Conservation (phyloP, 805 yeast genomes). For the Candida cerambycidarum region DNA sequence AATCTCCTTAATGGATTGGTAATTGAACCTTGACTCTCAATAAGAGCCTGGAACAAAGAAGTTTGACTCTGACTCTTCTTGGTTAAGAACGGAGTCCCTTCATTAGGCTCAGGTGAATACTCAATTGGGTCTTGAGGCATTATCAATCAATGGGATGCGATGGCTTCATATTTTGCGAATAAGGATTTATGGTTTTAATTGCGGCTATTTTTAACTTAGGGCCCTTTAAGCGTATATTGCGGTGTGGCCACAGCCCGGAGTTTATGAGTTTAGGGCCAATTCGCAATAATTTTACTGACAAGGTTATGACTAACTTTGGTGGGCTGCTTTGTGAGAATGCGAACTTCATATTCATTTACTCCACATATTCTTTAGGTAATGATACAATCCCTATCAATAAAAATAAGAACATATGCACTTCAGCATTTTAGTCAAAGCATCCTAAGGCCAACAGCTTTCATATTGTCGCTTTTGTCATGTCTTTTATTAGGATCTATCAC, state of each 20-base stretch:
- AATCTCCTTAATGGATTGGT: slow-evolving; percentile 8
- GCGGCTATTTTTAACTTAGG: no score
- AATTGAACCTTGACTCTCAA: slow-evolving; percentile 9
- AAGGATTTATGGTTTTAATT: no score
- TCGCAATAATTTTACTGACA: no score
- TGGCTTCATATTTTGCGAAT: no score
- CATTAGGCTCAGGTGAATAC: neutral
- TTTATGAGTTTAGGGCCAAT: no score
- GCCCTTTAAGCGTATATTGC: no score
- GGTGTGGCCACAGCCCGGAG: no score
- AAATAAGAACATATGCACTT: slow-evolving; percentile 1
- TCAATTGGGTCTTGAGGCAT: neutral
- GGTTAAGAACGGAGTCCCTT: neutral
- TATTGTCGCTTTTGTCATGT: slow-evolving; percentile 60
- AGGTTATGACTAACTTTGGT: no score
- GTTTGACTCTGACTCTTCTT: neutral
- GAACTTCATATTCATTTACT: no score
- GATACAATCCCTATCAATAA: slow-evolving; percentile 3
- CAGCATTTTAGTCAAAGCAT: slow-evolving; percentile 12
- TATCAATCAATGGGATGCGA: no score
- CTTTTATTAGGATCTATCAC: slow-evolving; percentile 80
- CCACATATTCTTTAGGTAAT: no score
- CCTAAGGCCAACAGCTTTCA: slow-evolving; percentile 53
- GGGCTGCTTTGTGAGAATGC: no score
- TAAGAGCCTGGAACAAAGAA: slow-evolving; percentile 4